These are phyloP conservation scores for Acanthamoeba quina DNA, from an alignment of 208 protist species.

Conservation along the genomic window DNA sequence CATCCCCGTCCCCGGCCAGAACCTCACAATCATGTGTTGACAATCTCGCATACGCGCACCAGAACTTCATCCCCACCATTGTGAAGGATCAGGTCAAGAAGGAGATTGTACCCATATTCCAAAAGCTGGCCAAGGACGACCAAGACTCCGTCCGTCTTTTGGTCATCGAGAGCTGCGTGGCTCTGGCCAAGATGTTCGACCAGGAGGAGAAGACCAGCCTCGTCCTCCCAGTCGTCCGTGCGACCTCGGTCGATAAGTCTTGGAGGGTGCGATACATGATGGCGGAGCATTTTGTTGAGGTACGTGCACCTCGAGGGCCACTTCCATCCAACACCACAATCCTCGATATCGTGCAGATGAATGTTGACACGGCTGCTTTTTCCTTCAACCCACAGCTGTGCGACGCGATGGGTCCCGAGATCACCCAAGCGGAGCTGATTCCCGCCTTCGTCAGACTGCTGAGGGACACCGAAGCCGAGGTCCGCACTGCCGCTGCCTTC, in stretches of 20 bases:
- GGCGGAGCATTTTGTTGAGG: slow-evolving; percentile 94
- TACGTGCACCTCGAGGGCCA: slow-evolving; percentile 21
- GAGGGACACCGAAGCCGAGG: slow-evolving; percentile 93
- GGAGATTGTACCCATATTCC: slow-evolving; percentile 95
- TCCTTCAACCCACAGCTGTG: slow-evolving; percentile 55
- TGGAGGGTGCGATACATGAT: slow-evolving; percentile 99
- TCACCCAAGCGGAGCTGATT: slow-evolving; percentile 89
- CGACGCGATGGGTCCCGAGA: slow-evolving; percentile 79
- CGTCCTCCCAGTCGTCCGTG: slow-evolving; percentile 92
- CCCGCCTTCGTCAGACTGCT: slow-evolving; percentile 88
- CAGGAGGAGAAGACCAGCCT: slow-evolving; percentile 89
- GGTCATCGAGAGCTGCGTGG: slow-evolving; percentile 94
- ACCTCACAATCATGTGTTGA: background rate
- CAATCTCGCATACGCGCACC: background rate
- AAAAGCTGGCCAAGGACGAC: slow-evolving; percentile 93
- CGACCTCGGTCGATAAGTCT: slow-evolving; percentile 93
- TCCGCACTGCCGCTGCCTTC: slow-evolving; percentile 91
- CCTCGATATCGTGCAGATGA: background rate
- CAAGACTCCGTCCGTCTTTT: slow-evolving; percentile 98
- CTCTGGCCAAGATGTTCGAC: slow-evolving; percentile 92
- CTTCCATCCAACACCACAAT: background rate
- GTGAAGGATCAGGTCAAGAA: slow-evolving; percentile 85
- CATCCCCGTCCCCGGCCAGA: background rate
- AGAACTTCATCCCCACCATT: slow-evolving; percentile 76
- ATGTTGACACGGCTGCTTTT: background rate